Evolutionary conservation across 1,284 basidiomycete species (phyloP).

Genomic region (Cryptococcus floricola): DNA sequence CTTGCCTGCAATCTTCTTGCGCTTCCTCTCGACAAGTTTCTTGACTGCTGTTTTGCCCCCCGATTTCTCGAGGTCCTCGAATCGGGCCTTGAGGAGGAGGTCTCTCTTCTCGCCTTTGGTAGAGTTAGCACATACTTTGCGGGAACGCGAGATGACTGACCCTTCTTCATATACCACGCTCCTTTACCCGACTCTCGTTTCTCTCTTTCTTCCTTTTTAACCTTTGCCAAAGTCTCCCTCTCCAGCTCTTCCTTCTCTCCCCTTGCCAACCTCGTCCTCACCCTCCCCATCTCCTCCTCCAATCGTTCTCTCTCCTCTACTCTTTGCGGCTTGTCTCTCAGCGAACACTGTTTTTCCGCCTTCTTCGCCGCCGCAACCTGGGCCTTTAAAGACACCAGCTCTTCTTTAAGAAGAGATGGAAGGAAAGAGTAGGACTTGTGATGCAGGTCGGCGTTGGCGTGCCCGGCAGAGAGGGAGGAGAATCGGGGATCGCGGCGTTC

Average conservation of each 20-base stretch:
- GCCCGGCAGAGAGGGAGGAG: conserved; percentile 65
- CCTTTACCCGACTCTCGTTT: conserved; percentile 73
- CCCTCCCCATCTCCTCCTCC: conserved; percentile 71
- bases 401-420: conserved; percentile 61
- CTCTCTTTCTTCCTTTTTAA: conserved; percentile 65
- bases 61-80: conserved; percentile 66
- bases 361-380: conserved; percentile 67
- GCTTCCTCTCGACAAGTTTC: conserved; percentile 81
- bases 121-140: background rate
- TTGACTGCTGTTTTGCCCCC: conserved; percentile 78
- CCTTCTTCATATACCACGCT: conserved; percentile 81
- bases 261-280: conserved; percentile 72
- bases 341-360: conserved; percentile 62
- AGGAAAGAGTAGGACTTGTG: conserved; percentile 75
- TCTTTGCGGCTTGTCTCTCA: conserved; percentile 60
- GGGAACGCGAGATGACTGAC: conserved; percentile 49
- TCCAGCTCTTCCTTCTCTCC: conserved; percentile 68
- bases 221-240: conserved; percentile 59
- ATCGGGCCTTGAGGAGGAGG: conserved; percentile 66
- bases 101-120: conserved; percentile 68
- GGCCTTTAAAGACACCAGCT: conserved; percentile 64
- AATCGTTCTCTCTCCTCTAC: conserved; percentile 69
- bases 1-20: conserved; percentile 79
- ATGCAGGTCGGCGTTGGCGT: conserved; percentile 66
- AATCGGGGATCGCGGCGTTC: conserved; percentile 86